Base-by-base conservation (phyloP, 1,284 basidiomycete species). In the Papiliotrema flavescens region DNA sequence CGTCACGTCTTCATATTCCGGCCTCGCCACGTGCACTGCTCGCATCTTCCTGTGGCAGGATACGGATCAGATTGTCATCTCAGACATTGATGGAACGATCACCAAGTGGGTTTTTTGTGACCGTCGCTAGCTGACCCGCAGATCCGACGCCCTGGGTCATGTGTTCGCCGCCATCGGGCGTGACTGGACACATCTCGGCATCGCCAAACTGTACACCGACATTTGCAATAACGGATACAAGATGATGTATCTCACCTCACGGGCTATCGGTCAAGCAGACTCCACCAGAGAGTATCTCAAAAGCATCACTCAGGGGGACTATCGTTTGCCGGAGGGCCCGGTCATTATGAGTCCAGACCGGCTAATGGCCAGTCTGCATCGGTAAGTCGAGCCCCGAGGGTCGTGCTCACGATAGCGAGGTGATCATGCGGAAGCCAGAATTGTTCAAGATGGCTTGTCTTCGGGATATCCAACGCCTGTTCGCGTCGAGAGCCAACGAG, bases 371-470 rank as follows among this genome's bases (percentile, higher is more conserved):
- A 93, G 90, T 34, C 76, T 98, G 47, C 96, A 98, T 76, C 86
- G 95, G 89, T 90, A 65, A 64, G 84, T 44, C 46, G n/a, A 47
- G 19, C 35, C 2, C 44, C 4, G 44, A 14, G 11, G 19, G 47
- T 35, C 8, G 6, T 17, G 40, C 49, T 67, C 28, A 56, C n/a
- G 36, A 6, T 62, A 92, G 91, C 3, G 93, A 97, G 77, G 93
- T 97, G n/a, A 94, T 97, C 67, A 88, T 96, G 86, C 86, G 94
- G 37, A 98, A 98, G 78, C 96, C 96, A 0, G 96, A 99, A 73
- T 85, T 98, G 28, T 99, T 99, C 83, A 99, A 99, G 80, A 99
- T 99, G 96, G 95, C 96, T 2, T 98, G 94, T 77, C 78, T 99
- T 61, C 83, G 94, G 37, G 96, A 99, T 76, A 97, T 99, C 54